Base-by-base conservation (phyloP, 2,329 filamentous ascomycete genomes). In the Arthrobotrys iridis region DNA sequence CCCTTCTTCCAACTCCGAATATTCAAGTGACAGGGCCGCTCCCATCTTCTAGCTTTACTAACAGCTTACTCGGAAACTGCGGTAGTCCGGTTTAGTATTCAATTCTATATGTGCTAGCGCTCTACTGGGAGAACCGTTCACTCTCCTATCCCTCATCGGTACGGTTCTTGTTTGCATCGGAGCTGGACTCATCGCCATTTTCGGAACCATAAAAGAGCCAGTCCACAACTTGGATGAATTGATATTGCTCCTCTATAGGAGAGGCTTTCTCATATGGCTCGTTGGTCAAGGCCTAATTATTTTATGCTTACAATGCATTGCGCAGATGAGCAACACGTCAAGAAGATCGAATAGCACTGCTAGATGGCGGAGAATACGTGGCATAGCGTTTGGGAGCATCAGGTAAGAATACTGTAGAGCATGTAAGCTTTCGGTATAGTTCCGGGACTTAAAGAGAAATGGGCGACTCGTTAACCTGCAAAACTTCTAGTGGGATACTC, bases 41-140 rank as follows among this genome's bases (percentile, higher is more conserved):
- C 26, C 18, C 15, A 26, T 37, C 41, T 20, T 18, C 22, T 52
- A 43, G 4, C 4, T 24, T 35, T 41, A 20, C 50, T 30, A 52
- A 40, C 33, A 52, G 70, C 78, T 76, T 77, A 67, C 43, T 50
- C 11, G 22, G 33, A 15, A 28, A 30, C 66, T 71, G 78, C 10
- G 30, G 18, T 7, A 87, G 81, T 96, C 94, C 2, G 95, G 95
- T 46, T 87, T 99, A 65, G 95, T 99, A 77, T 99, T 99, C 86
- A 99, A 99, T 85, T 97, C 94, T 68, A 93, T 98, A 82, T 97
- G 96, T 86, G 95, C 95, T 76, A 96, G 93, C 46, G 84, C 98
- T 68, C 92, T 98, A 80, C 87, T 99, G 52, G 90, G 91, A 80
- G 94, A 99, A 83, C 92, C 93, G 3, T 99, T 98, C 83, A 98